Conservation (phyloP, 148 eudicot species). For the Tetragonia tetragonoides region DNA sequence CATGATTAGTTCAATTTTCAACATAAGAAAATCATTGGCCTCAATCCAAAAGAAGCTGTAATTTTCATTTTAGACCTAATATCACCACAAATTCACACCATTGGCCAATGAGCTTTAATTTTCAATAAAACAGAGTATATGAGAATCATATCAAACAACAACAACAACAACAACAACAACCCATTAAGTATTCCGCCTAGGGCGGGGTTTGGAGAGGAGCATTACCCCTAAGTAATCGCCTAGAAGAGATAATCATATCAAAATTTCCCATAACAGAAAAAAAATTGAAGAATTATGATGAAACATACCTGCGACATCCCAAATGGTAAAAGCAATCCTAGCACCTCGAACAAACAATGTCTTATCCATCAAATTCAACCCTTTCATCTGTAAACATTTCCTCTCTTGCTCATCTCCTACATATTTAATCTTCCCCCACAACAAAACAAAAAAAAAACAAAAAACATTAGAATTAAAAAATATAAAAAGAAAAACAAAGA, state of each 20-base stretch:
- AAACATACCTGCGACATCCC: constrained; percentile 88
- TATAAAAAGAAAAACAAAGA: not conserved
- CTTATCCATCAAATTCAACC: constrained; percentile 81
- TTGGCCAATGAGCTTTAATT: not conserved
- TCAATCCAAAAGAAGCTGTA: too few relatives aligned
- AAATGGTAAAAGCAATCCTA: constrained; percentile 75
- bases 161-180: too few relatives aligned
- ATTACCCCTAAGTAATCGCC: too few relatives aligned
- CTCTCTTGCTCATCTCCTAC: constrained; percentile 84
- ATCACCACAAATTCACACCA: not conserved
- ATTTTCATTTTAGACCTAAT: not conserved
- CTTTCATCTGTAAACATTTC: constrained; percentile 62
- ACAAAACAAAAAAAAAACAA: not conserved
- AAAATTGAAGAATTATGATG: not conserved
- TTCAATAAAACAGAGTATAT: not conserved
- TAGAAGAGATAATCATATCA: too few relatives aligned
- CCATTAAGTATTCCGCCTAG: too few relatives aligned
- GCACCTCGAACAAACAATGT: constrained; percentile 60
- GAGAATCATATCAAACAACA: not conserved
- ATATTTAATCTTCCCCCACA: constrained; percentile 56
- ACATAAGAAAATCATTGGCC: not conserved
- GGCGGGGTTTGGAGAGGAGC: too few relatives aligned
- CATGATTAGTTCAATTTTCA: not conserved
- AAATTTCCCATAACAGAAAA: not conserved
- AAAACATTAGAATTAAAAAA: not conserved